Percentiles rank a stretch among this genome's conserved stretches.
Evolutionary conservation across 1,284 basidiomycete genomes (phyloP).

Genomic region (Cutaneotrichosporon dermatis): DNA sequence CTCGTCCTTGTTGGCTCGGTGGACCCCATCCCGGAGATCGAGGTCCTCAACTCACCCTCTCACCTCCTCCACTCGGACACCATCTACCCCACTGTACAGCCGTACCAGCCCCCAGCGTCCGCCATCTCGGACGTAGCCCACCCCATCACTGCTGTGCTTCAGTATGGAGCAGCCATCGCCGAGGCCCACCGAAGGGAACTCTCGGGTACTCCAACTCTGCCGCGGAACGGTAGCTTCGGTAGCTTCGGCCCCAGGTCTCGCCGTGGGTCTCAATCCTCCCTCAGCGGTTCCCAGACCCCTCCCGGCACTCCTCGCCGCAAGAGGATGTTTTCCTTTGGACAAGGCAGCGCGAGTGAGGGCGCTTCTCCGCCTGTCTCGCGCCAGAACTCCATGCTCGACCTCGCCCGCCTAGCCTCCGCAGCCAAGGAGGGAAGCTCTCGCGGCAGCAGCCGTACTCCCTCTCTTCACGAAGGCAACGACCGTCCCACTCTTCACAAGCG

Average conservation of each 20-base stretch:
- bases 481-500: background rate
- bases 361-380: conserved; percentile 7
- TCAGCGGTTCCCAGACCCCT: conserved; percentile 7
- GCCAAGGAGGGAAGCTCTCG: background rate
- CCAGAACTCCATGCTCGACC: conserved; percentile 6
- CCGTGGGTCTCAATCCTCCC: conserved; percentile 16
- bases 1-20: conserved; percentile 33
- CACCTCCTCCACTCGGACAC: conserved; percentile 24
- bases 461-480: conserved; percentile 1
- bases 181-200: conserved; percentile 19
- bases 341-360: background rate
- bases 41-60: conserved; percentile 34
- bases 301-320: conserved; percentile 1
- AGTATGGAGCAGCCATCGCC: conserved; percentile 26
- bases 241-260: conserved; percentile 8
- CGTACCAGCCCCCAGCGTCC: conserved; percentile 20
- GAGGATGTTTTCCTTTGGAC: conserved; percentile 3
- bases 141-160: conserved; percentile 26
- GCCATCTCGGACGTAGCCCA: conserved; percentile 8
- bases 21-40: conserved; percentile 28
- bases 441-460: background rate
- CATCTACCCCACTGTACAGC: conserved; percentile 36
- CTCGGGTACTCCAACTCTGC: background rate
- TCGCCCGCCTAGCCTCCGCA: conserved; percentile 1
- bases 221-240: background rate